Base-by-base conservation (phyloP, 2,329 filamentous ascomycete genomes). In the Rhynchosporium agropyri region DNA sequence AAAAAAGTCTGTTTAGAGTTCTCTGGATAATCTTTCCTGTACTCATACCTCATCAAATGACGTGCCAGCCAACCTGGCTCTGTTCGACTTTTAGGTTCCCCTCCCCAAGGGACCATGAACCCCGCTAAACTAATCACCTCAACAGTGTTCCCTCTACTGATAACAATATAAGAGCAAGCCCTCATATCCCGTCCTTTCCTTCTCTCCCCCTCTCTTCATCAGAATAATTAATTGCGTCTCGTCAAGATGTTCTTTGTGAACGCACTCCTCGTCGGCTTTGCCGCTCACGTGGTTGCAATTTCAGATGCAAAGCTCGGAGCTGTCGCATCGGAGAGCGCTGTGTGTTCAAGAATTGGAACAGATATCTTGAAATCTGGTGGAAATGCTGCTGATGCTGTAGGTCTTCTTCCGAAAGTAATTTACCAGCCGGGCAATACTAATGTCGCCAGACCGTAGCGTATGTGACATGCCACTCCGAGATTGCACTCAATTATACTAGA, bases 291-390 rank as follows among this genome's bases (percentile, higher is more conserved):
- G 4, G 45, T 31, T 26, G 45, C 51, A 42, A 51, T 15, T 10
- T 12, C 45, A 20, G 58, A 53, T 53, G 48, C 58, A 13, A 63
- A 57, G 20, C 58, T 61, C 51, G 89, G 89, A 29, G 90, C 88
- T 40, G 86, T 92, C 26, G 88, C 89, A 12, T 89, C 87, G 59
- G 89, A 92, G 74, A 87, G 82, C 69, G 75, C 79, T 2, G 82
- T 89, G 66, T 93, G 90, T 73, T 91, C 88, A 65, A 74, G 80
- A 38, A 88, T 91, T 69, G 90, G 90, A 1, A 82, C 84, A 31
- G 81, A 89, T 49, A 78, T 90, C 20, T 75, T 92, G 60, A 76
- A 83, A 59, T 71, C 79, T 49, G 86, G 87, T 13, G 83, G 83
- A 7, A 85, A 83, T 75, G 82, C 83, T 45, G 83, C 81, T 20